phyloP scores from a whole-genome alignment of 169 alveolate genomes.

The Eimeria falciformis region DNA sequence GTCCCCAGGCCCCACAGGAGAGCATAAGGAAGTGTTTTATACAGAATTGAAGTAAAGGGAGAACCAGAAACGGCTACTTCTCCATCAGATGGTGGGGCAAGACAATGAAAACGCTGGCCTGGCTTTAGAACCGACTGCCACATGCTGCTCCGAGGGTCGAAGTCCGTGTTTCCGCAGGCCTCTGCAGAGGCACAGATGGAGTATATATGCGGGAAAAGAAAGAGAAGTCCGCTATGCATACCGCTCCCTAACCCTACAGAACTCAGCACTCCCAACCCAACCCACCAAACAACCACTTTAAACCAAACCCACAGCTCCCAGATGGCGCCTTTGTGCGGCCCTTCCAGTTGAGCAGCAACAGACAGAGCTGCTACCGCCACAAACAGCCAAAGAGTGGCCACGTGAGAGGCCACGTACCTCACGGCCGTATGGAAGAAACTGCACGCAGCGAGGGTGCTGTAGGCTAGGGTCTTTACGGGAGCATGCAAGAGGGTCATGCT shows the following conservation, averaged over 20 bases:
- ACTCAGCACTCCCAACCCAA: conserved; percentile 84
- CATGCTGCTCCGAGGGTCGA: conserved; percentile 84
- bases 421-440: not conserved
- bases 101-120: conserved; percentile 79
- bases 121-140: conserved; percentile 81
- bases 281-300: conserved; percentile 84
- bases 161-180: conserved; percentile 76
- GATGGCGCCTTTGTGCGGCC: conserved; percentile 48
- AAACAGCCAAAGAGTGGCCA: conserved; percentile 23
- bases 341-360: conserved; percentile 31
- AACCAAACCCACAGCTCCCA: conserved; percentile 43
- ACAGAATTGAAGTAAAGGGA: not conserved
- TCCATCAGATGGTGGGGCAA: not conserved
- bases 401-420: conserved; percentile 15
- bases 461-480: conserved; percentile 5
- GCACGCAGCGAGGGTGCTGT: not conserved
- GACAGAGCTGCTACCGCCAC: not conserved
- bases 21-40: conserved; percentile 59
- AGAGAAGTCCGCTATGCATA: conserved; percentile 88
- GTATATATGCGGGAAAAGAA: conserved; percentile 88
- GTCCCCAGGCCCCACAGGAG: conserved; percentile 97
- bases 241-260: conserved; percentile 89
- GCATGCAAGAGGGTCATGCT: conserved; percentile 7
- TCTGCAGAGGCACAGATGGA: conserved; percentile 86
- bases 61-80: not conserved